phyloP scores from a whole-genome alignment of 1,139 yeast genomes.

The Suhomyces taliae region DNA sequence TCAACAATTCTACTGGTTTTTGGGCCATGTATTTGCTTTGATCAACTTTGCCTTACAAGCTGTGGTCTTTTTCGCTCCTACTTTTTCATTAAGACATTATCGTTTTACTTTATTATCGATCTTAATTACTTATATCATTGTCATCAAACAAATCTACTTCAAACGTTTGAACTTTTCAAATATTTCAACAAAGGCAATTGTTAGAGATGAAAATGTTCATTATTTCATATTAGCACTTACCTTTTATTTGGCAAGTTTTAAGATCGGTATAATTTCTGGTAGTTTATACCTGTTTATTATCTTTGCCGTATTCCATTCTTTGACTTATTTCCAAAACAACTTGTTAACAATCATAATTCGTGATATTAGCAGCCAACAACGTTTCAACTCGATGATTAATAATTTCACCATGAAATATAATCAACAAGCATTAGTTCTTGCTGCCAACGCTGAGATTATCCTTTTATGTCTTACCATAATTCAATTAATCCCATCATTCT shows the following conservation, averaged over 20 bases:
- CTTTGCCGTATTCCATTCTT: conserved; percentile 58
- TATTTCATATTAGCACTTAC: conserved; percentile 45
- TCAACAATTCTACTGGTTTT: conserved; percentile 55
- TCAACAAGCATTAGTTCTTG: conserved; percentile 47
- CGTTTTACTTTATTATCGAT: conserved; percentile 41
- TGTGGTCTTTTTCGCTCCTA: conserved; percentile 33
- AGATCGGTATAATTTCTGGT: conserved; percentile 35
- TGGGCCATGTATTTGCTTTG: conserved; percentile 47
- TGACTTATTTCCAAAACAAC: conserved; percentile 46
- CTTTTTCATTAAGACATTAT: conserved; percentile 33
- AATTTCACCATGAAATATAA: conserved; percentile 40
- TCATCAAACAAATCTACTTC: conserved; percentile 47
- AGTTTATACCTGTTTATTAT: conserved; percentile 53
- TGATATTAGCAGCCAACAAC: conserved; percentile 14
- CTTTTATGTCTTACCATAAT: conserved; percentile 24
- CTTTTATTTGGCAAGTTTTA: conserved; percentile 32
- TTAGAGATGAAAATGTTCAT: conserved; percentile 53
- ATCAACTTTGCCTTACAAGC: conserved; percentile 32
- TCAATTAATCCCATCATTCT: conserved; percentile 23
- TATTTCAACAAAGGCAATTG: conserved; percentile 13
- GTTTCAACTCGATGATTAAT: conserved; percentile 24
- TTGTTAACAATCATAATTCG: conserved; percentile 15
- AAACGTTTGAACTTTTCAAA: conserved; percentile 22
- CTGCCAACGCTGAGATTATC: conserved; percentile 49
- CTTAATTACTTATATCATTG: conserved; percentile 47